A percentile compares a stretch with the other conserved stretches of the same genome.
phyloP scores from a whole-genome alignment of 495 filamentous ascomycete genomes.

The Mycothermus thermophilus region DNA sequence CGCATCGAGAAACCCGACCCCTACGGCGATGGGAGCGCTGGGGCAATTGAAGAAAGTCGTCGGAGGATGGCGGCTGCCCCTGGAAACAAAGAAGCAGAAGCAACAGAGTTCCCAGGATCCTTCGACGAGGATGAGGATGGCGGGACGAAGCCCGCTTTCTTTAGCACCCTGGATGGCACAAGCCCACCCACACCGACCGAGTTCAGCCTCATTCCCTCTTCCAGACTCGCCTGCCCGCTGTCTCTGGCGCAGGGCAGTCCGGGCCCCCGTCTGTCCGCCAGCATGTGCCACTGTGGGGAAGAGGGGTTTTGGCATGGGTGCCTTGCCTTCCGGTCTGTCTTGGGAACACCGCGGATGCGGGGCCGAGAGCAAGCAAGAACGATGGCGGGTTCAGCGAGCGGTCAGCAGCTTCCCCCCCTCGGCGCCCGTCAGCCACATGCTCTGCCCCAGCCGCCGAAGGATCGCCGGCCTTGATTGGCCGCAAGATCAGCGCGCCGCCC shows the following conservation, averaged over 20 bases:
- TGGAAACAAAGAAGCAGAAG: constrained; percentile 3
- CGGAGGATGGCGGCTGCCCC: background rate
- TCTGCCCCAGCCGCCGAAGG: background rate
- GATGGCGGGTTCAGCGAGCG: constrained; percentile 4
- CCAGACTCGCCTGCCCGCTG: too few relatives aligned
- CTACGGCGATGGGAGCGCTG: background rate
- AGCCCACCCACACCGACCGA: constrained; percentile 6
- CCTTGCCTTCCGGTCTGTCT: constrained; percentile 5
- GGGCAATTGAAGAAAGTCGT: constrained; percentile 1
- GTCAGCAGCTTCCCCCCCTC: constrained; percentile 3
- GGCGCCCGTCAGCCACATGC: constrained; percentile 9
- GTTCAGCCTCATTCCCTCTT: constrained; percentile 21
- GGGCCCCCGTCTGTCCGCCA: too few relatives aligned
- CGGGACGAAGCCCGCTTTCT: too few relatives aligned
- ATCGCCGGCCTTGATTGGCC: constrained; percentile 4
- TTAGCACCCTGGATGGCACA: too few relatives aligned
- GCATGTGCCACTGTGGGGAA: constrained; percentile 9
- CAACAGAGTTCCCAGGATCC: too few relatives aligned
- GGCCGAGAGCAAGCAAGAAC: background rate
- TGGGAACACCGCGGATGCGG: background rate
- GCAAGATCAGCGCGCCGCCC: background rate
- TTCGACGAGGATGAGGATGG: too few relatives aligned
- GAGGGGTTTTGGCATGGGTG: constrained; percentile 6
- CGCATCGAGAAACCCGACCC: too few relatives aligned
- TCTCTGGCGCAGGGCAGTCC: too few relatives aligned